Evolutionary conservation across 78 protist species (phyloP), one percentile per base, ranked within the genome.

Genomic region (Trichosphaerium sp.): DNA sequence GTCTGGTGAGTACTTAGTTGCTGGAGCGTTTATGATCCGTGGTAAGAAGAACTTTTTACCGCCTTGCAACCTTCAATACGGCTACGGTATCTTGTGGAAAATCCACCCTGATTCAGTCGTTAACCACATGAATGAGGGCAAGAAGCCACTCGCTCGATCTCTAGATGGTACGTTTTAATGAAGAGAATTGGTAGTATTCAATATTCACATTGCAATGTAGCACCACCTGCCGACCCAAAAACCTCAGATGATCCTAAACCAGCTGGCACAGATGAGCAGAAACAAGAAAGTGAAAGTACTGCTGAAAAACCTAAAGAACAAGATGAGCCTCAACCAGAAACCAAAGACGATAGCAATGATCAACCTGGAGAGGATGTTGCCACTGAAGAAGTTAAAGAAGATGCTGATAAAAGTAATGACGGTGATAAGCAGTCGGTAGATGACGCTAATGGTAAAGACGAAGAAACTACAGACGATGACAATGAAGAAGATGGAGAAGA

Each of bases 41-140:
- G 89, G 88, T 23, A 74, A 84, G 64, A 87, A 87, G 85, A 92
- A 93, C 79, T 92, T 59, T 51, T 59, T 97, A 4, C 89, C 94
- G 8, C 95, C 94, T 25, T 8, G 73, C 10, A 82, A 44, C 47
- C 78, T 90, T 34, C 70, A 74, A 12, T 77, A 94, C 90, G 99
- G 97, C 3, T 73, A 82, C 39, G 95, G 86, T 7, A 23, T 92
- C 41, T 62, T 95, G 68, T 96, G 91, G 73, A 43, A 64, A 12
- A 39, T 88, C 21, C 82, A 78, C 69, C 84, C 76, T 2, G 58
- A 29, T 18, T 78, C 80, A 32, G 49, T 75, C 11, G 76, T 74
- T 29, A 34, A 38, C 10, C 85, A 78, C 43, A 21, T 68, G 21
- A 66, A 61, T 10, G 85, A 84, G 73, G 64, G 66, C 29, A 68